Evolutionary conservation across 441 rosid species (phyloP).

Genomic region (Mallotus repandus): DNA sequence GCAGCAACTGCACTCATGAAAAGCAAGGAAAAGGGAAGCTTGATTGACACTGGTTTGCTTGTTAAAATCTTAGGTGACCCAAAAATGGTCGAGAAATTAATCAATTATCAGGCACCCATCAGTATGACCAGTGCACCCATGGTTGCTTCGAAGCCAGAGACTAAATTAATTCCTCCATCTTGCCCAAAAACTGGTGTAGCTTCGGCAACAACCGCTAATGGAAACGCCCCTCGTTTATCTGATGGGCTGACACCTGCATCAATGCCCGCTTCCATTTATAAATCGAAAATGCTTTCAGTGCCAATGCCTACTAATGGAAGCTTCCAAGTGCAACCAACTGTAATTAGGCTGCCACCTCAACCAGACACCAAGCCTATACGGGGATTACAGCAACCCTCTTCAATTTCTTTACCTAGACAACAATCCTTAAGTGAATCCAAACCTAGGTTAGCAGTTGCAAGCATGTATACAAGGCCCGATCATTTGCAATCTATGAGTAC

Average conservation of each 20-base stretch:
- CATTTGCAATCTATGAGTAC: slow-evolving; percentile 18
- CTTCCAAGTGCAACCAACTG: slow-evolving; percentile 25
- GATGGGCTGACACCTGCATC: slow-evolving; percentile 16
- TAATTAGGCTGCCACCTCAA: slow-evolving; percentile 17
- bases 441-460: slow-evolving; percentile 11
- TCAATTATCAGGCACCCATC: slow-evolving; percentile 19
- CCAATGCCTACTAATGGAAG: slow-evolving; percentile 13
- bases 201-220: neutral
- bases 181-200: neutral
- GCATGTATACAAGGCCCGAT: slow-evolving; percentile 11
- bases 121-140: slow-evolving; percentile 10
- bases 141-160: neutral
- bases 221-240: slow-evolving; percentile 12
- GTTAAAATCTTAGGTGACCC: slow-evolving; percentile 58
- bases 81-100: slow-evolving; percentile 40
- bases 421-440: neutral
- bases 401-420: slow-evolving; percentile 21
- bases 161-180: neutral
- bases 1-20: slow-evolving; percentile 38
- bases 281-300: slow-evolving; percentile 8
- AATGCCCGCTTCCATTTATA: slow-evolving; percentile 13
- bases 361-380: slow-evolving; percentile 19
- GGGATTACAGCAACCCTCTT: slow-evolving; percentile 21
- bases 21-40: slow-evolving; percentile 37
- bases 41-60: slow-evolving; percentile 60